Evolutionary conservation across 306 rosid species (phyloP).

Genomic region (Canavalia ensiformis): DNA sequence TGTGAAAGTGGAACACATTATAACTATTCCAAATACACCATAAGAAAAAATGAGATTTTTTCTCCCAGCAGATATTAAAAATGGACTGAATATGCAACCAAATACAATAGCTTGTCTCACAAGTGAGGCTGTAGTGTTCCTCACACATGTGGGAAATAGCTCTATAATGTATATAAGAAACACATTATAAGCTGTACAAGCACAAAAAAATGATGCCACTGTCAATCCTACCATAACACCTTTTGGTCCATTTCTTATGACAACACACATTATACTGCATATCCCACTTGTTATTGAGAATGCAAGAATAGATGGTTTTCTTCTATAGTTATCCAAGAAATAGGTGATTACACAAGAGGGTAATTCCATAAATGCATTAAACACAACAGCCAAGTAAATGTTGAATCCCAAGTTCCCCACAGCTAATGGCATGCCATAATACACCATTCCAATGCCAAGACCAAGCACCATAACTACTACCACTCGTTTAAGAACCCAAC

Average conservation of each 20-base stretch:
- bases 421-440: constrained; percentile 58
- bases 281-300: constrained; percentile 41
- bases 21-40: constrained; percentile 42
- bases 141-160: constrained; percentile 63
- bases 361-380: constrained; percentile 56
- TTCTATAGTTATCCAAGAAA: constrained; percentile 13
- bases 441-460: constrained; percentile 58
- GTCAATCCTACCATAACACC: constrained; percentile 40
- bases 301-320: constrained; percentile 42
- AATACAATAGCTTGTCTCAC: constrained; percentile 52
- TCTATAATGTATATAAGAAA: constrained; percentile 53
- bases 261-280: constrained; percentile 44
- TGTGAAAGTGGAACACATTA: constrained; percentile 32
- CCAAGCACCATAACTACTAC: constrained; percentile 37
- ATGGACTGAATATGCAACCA: constrained; percentile 41
- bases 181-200: constrained; percentile 45
- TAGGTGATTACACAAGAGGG: constrained; percentile 47
- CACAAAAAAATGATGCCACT: constrained; percentile 51
- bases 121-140: constrained; percentile 57
- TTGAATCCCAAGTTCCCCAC: constrained; percentile 57
- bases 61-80: constrained; percentile 43
- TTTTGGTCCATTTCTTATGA: not conserved
- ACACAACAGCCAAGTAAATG: constrained; percentile 50
- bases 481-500: constrained; percentile 44
- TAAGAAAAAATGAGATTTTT: constrained; percentile 40